Base-by-base conservation (phyloP, 2,329 filamentous ascomycete species). In the Trichoderma semiorbis region DNA sequence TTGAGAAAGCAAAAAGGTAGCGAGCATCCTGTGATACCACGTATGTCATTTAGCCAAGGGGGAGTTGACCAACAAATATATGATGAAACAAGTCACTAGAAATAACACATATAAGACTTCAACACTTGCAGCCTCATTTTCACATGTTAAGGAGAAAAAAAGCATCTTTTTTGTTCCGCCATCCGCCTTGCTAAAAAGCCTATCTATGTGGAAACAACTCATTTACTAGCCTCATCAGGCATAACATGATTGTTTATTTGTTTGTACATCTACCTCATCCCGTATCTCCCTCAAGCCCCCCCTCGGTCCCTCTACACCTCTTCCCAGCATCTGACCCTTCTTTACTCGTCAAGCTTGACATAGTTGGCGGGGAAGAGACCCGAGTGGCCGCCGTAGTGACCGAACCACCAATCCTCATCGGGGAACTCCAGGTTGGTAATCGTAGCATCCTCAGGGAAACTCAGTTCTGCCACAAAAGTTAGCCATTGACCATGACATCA, bases 391-490 rank as follows among this genome's bases (percentile, higher is more conserved):
- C 90, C 87, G 81, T 92, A 97, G 78, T 93, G 90, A 72, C 96
- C 96, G 77, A 95, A 92, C 96, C 96, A 99, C 96, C 96, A 99
- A 80, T 99, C 96, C 75, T 98, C 95, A 78, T 98, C 96, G 2
- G 96, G 96, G 82, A 98, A 98, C 84, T 98, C 93, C 75, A 99
- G 85, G 78, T 92, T 88, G 32, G 88, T 92, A 76, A 99, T 92
- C 74, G 86, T 94, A 50, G 93, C 95, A 34, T 92, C 92, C 78
- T 99, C 96, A 3, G 94, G 93, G 84, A 99, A 99, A 80, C 92
- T 94, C 74, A 90, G 78, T 76, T 90, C 88, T 90, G 76, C 64
- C 34, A 32, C 90, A 78, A 84, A 76, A 78, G 78, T 78, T 73
- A 78, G 77, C 73, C 18, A 55, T 24, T 24, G 8, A 47, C 26